Percentiles rank a stretch among this genome's conserved stretches.
These are phyloP conservation scores for Phascolomyces articulosus DNA, from an alignment of 371 early-diverging fungal genomes.

Conservation along the genomic window DNA sequence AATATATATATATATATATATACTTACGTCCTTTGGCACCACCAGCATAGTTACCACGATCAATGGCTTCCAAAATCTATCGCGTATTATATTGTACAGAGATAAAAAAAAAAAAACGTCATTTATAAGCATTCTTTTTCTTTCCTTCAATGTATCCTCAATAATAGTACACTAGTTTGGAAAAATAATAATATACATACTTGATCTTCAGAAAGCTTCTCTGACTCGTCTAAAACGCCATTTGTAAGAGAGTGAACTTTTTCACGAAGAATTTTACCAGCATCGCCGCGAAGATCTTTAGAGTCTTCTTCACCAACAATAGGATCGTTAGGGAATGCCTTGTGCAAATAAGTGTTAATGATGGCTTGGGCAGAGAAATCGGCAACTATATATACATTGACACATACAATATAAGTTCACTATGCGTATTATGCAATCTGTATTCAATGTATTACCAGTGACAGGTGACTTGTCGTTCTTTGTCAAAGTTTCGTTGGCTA, in stretches of 20 bases:
- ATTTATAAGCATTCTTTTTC: background rate
- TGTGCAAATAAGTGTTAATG: constrained; percentile 79
- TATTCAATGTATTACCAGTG: constrained; percentile 77
- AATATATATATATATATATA: background rate
- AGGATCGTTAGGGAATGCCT: constrained; percentile 83
- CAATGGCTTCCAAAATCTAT: constrained; percentile 84
- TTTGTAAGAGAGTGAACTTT: constrained; percentile 84
- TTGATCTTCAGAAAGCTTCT: constrained; percentile 64
- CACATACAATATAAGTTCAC: too few species aligned
- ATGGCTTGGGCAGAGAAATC: constrained; percentile 97
- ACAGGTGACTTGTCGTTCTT: constrained; percentile 96
- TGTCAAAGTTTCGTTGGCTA: constrained; percentile 76
- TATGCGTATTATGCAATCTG: too few species aligned
- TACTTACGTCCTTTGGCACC: constrained; percentile 76
- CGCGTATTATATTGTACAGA: background rate
- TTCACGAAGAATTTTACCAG: constrained; percentile 65
- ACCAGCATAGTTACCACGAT: constrained; percentile 86
- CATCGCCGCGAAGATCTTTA: constrained; percentile 78
- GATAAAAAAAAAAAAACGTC: background rate
- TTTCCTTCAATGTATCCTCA: too few species aligned
- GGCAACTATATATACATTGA: constrained; percentile 73
- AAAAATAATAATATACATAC: constrained; percentile 47
- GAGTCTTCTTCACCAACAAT: constrained; percentile 96
- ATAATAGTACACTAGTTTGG: too few species aligned
- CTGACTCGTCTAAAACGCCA: constrained; percentile 55